phyloP scores from a whole-genome alignment of 805 yeast species.

The Lachancea sp. region DNA sequence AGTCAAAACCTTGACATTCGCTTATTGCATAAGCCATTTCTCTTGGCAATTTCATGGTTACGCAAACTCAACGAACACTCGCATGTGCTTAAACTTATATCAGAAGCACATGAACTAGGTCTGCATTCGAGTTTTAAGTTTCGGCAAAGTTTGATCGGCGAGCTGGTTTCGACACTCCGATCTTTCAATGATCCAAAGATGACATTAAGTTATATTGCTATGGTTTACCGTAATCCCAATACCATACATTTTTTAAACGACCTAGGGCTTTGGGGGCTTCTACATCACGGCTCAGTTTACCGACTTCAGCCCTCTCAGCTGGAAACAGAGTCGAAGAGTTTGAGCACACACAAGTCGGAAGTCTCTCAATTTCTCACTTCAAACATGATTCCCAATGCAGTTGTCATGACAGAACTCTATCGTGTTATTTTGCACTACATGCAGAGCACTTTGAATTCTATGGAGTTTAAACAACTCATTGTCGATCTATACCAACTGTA shows the following conservation, averaged over 20 bases:
- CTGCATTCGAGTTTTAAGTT: conserved; percentile 13
- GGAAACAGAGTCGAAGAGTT: conserved; percentile 5
- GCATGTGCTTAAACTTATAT: conserved; percentile 19
- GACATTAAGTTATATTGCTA: conserved; percentile 18
- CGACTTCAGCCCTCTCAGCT: conserved; percentile 8
- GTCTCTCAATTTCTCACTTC: conserved; percentile 12
- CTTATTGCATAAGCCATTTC: conserved; percentile 15
- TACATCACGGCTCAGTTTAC: conserved; percentile 16
- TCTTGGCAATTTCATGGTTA: conserved; percentile 13
- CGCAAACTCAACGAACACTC: conserved; percentile 21
- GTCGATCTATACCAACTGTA: conserved; percentile 17
- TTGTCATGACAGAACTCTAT: conserved; percentile 23
- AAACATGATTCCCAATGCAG: conserved; percentile 12
- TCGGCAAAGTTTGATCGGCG: conserved; percentile 17
- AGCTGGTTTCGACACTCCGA: conserved; percentile 19
- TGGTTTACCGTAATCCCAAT: conserved; percentile 12
- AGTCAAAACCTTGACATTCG: conserved; percentile 4
- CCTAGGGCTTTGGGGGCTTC: conserved; percentile 26
- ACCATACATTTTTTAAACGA: conserved; percentile 20
- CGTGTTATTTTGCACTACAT: conserved; percentile 13
- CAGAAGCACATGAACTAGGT: conserved; percentile 12
- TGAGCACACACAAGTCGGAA: conserved; percentile 4
- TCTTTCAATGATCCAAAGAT: conserved; percentile 28
- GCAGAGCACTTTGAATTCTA: conserved; percentile 9
- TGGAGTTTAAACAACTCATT: conserved; percentile 14